Evolutionary conservation across 345 rosid species (phyloP).

Genomic region (Pistacia vera): DNA sequence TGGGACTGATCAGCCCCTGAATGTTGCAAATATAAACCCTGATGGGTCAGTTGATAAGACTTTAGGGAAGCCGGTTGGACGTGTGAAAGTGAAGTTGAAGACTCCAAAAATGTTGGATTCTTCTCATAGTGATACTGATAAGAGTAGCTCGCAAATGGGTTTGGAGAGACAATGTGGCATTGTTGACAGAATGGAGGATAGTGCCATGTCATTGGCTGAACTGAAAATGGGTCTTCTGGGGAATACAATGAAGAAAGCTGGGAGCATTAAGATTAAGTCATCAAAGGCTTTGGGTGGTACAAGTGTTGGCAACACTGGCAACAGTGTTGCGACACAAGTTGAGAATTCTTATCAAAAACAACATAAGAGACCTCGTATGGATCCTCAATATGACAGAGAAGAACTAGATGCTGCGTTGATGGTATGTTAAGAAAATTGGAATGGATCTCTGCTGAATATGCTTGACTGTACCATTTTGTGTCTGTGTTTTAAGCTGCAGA

Average conservation of each 20-base stretch:
- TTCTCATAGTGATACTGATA: constrained; percentile 52
- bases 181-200: constrained; percentile 58
- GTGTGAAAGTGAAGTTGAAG: constrained; percentile 85
- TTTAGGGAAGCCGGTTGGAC: constrained; percentile 48
- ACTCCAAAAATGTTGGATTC: constrained; percentile 63
- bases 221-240: constrained; percentile 42
- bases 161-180: constrained; percentile 45
- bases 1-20: constrained; percentile 58
- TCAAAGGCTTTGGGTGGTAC: constrained; percentile 49
- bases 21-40: constrained; percentile 50
- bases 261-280: constrained; percentile 76
- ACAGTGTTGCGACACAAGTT: constrained; percentile 26
- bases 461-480: background rate
- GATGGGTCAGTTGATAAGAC: constrained; percentile 56
- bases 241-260: constrained; percentile 64
- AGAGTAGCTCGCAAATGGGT: constrained; percentile 55
- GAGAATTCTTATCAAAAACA: constrained; percentile 44
- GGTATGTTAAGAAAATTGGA: constrained; percentile 41
- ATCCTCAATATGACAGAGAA: constrained; percentile 51
- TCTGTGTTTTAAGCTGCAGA: background rate
- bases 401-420: constrained; percentile 69
- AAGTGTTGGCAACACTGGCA: constrained; percentile 34
- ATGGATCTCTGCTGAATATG: background rate
- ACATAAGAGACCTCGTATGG: constrained; percentile 36
- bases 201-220: constrained; percentile 57